Evolutionary conservation across 2,329 filamentous ascomycete species (phyloP).

Genomic region (Amphichorda felina): DNA sequence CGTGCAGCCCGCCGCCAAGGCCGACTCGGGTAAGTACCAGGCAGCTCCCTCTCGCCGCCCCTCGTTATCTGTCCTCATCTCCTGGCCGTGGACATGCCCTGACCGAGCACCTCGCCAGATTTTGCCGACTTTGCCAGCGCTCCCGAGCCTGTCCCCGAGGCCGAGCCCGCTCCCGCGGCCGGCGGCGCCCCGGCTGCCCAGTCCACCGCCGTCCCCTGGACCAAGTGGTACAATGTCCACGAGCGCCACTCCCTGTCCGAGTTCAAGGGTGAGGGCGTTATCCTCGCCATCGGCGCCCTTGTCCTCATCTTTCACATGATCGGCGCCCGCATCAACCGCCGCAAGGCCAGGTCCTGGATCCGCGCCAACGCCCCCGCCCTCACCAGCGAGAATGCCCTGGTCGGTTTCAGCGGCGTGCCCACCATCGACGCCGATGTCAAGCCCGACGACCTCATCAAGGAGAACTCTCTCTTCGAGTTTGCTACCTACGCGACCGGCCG

Average conservation of each 20-base stretch:
- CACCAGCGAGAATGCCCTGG: slow-evolving; percentile 71
- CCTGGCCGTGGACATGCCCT: not conserved
- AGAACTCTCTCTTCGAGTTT: slow-evolving; percentile 82
- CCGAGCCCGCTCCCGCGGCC: slow-evolving; percentile 32
- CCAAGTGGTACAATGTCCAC: slow-evolving; percentile 94
- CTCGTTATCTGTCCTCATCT: slow-evolving; percentile 1
- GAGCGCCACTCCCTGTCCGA: slow-evolving; percentile 76
- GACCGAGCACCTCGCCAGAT: no score
- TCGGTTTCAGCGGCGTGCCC: slow-evolving; percentile 61
- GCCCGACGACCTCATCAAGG: slow-evolving; percentile 50
- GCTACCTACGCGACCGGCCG: slow-evolving; percentile 80
- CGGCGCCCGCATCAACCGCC: slow-evolving; percentile 69
- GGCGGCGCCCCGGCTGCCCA: slow-evolving; percentile 33
- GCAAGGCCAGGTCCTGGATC: slow-evolving; percentile 72
- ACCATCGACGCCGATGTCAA: slow-evolving; percentile 31
- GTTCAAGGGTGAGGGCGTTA: slow-evolving; percentile 78
- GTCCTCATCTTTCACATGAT: slow-evolving; percentile 71
- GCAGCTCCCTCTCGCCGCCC: no score
- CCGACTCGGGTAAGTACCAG: slow-evolving; percentile 50
- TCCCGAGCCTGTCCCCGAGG: slow-evolving; percentile 50
- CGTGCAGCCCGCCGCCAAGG: slow-evolving; percentile 31
- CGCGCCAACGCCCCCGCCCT: slow-evolving; percentile 60
- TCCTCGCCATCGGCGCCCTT: slow-evolving; percentile 62
- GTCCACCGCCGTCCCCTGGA: slow-evolving; percentile 53
- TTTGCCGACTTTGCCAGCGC: slow-evolving; percentile 88